phyloP scores from a whole-genome alignment of 352 stramenopile genomes.

The Globisporangium parvum region DNA sequence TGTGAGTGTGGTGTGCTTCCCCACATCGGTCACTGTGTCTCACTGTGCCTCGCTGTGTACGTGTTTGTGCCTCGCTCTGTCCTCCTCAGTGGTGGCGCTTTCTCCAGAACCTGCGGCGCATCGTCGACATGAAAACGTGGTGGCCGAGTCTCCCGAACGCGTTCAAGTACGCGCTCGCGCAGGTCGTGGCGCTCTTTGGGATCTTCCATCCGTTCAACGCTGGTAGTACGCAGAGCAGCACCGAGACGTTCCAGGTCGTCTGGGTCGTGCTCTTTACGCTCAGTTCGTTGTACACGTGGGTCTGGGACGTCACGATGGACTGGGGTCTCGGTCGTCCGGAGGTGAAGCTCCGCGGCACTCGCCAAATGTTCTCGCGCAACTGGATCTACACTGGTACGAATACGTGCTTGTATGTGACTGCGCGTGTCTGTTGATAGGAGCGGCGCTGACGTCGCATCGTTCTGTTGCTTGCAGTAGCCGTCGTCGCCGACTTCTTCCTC shows the following conservation, averaged over 20 bases:
- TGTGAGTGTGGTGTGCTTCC: not conserved
- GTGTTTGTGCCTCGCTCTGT: not conserved
- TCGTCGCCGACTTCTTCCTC: slow-evolving; percentile 75
- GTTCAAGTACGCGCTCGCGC: slow-evolving; percentile 91
- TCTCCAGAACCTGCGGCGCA: slow-evolving; percentile 94
- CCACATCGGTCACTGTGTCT: not conserved
- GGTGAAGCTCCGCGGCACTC: slow-evolving; percentile 70
- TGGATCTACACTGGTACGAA: slow-evolving; percentile 48
- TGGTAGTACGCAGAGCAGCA: slow-evolving; percentile 7
- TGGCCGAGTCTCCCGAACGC: slow-evolving; percentile 95
- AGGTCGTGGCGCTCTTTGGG: slow-evolving; percentile 82
- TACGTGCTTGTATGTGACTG: too few species aligned
- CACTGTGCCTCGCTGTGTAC: too few species aligned
- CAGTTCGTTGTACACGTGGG: slow-evolving; percentile 76
- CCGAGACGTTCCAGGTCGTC: slow-evolving; percentile 43
- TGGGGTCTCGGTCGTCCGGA: slow-evolving; percentile 79
- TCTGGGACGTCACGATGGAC: slow-evolving; percentile 86
- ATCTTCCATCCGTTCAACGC: slow-evolving; percentile 81
- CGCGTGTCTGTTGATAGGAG: not conserved
- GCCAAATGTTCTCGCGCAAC: slow-evolving; percentile 79
- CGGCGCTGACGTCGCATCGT: not conserved
- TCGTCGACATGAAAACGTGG: slow-evolving; percentile 93
- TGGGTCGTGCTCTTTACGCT: slow-evolving; percentile 80
- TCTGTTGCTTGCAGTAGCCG: slow-evolving; percentile 27
- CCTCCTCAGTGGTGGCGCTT: slow-evolving; percentile 88